Evolutionary conservation across 2,329 filamentous ascomycete species (phyloP).

Genomic region (Parascedosporium putredinis): DNA sequence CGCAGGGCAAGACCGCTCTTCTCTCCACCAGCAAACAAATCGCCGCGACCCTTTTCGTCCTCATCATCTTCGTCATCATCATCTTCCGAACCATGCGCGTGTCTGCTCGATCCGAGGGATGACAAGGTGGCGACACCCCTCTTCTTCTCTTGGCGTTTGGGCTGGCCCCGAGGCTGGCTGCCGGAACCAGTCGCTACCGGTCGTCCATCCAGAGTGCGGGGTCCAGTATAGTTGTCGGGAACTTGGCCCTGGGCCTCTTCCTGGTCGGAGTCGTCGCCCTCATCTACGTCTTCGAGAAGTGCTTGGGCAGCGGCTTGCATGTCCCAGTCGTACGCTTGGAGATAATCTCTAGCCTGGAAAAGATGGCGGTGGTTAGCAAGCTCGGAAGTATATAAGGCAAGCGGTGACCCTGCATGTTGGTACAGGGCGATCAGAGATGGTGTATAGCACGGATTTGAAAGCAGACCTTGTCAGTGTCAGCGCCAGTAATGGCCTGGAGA

Average conservation of each 20-base stretch:
- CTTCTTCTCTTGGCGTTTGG: slow-evolving; percentile 29
- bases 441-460: neutral
- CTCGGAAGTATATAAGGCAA: neutral
- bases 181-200: slow-evolving; percentile 37
- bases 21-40: slow-evolving; percentile 75
- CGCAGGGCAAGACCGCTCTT: slow-evolving; percentile 66
- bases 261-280: slow-evolving; percentile 28
- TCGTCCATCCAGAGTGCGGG: slow-evolving; percentile 52
- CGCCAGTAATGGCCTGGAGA: slow-evolving; percentile 4
- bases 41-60: slow-evolving; percentile 48
- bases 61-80: slow-evolving; percentile 44
- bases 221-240: slow-evolving; percentile 43
- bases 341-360: slow-evolving; percentile 55
- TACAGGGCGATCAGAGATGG: neutral
- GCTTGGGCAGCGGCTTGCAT: slow-evolving; percentile 50
- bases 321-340: slow-evolving; percentile 57
- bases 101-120: slow-evolving; percentile 30
- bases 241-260: slow-evolving; percentile 9
- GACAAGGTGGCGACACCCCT: slow-evolving; percentile 52
- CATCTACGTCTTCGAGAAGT: slow-evolving; percentile 50
- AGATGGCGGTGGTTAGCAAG: neutral
- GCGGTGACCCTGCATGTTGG: neutral
- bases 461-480: neutral
- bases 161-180: slow-evolving; percentile 24
- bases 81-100: slow-evolving; percentile 37